Conservation (phyloP, 1,284 basidiomycete genomes). For the Puccinia polysora region DNA sequence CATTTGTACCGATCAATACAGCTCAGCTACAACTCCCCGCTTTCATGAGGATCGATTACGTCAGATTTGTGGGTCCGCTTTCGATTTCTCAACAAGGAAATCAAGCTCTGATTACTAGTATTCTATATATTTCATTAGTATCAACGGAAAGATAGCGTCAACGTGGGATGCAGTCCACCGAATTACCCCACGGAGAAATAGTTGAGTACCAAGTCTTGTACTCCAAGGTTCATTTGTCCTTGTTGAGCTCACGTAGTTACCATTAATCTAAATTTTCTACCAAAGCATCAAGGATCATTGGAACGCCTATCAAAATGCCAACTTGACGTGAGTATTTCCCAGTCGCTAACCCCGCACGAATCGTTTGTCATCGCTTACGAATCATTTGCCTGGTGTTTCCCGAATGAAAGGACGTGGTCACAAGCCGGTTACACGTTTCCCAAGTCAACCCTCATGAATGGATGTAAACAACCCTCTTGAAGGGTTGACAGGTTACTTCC, state of each 20-base stretch:
- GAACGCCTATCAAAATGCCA: constrained; percentile 28
- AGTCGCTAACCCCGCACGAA: neutral
- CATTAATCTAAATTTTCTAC: neutral
- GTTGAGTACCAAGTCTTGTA: neutral
- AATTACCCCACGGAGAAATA: constrained; percentile 42
- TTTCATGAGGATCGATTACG: constrained; percentile 43
- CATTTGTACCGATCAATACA: constrained; percentile 43
- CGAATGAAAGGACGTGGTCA: constrained; percentile 35
- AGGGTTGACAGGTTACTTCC: too few relatives aligned
- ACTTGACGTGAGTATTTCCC: constrained; percentile 30
- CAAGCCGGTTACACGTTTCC: constrained; percentile 37
- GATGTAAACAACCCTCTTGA: constrained; percentile 31
- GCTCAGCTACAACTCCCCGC: constrained; percentile 39
- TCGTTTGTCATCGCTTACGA: too few relatives aligned
- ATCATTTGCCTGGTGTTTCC: too few relatives aligned
- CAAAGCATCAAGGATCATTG: constrained; percentile 41
- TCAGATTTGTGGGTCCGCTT: constrained; percentile 34
- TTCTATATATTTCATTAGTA: constrained; percentile 25
- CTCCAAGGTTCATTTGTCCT: neutral
- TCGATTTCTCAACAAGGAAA: neutral
- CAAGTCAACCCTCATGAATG: constrained; percentile 37
- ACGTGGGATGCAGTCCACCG: constrained; percentile 37
- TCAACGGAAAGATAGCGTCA: constrained; percentile 27
- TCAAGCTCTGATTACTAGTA: neutral
- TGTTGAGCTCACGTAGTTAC: too few relatives aligned